These are phyloP conservation scores for Trichoderma reesei DNA, from an alignment of 495 filamentous ascomycete species.

Conservation along the genomic window DNA sequence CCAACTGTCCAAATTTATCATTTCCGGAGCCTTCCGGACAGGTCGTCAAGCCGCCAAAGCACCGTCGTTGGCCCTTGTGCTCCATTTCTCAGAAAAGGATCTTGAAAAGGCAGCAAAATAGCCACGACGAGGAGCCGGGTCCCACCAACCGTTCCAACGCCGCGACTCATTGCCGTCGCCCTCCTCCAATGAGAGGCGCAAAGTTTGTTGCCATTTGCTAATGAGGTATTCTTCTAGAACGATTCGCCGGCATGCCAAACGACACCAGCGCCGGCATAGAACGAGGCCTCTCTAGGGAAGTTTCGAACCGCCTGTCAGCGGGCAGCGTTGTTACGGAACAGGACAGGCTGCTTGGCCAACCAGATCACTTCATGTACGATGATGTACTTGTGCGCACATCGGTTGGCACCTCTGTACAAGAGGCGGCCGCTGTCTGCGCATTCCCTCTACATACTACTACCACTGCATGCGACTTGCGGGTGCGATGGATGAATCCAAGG, in stretches of 20 bases:
- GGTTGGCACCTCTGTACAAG: neutral
- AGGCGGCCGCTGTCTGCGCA: neutral
- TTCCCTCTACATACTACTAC: neutral
- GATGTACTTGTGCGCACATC: neutral
- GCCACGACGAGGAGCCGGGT: neutral
- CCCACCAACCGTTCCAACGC: neutral
- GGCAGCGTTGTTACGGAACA: no score
- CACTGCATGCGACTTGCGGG: neutral
- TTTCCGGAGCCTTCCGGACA: slow-evolving; percentile 4
- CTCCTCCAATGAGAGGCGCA: neutral
- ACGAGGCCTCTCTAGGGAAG: neutral
- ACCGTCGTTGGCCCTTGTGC: neutral
- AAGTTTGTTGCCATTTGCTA: slow-evolving; percentile 1
- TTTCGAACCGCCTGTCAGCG: no score
- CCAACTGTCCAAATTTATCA: neutral
- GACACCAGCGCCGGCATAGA: no score
- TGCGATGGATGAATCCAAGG: neutral
- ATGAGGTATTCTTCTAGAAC: neutral
- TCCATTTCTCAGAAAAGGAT: neutral
- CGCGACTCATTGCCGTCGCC: neutral
- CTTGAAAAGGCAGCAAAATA: neutral
- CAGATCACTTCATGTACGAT: neutral
- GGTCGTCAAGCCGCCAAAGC: neutral
- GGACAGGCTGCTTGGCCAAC: neutral
- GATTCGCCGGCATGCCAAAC: neutral